A percentile compares a stretch with the other conserved stretches of the same genome.
Conservation (phyloP, 352 stramenopile genomes). For the Phytophthora agathidicida region DNA sequence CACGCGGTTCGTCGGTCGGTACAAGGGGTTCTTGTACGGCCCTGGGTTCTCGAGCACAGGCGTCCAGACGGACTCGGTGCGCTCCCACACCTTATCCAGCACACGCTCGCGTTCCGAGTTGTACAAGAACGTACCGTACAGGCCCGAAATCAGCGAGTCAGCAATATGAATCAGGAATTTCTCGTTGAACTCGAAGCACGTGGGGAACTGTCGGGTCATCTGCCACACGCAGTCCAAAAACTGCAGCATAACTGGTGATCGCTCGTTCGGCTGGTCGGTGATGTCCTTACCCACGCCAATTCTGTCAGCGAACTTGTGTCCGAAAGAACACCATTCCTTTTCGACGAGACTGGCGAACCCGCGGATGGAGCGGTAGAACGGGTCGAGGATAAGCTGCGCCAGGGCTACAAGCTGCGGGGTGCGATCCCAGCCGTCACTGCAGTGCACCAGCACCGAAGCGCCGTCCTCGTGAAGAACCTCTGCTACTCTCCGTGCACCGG, state of each 20-base stretch:
- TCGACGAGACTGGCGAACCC: slow-evolving; percentile 85
- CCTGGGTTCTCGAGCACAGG: slow-evolving; percentile 70
- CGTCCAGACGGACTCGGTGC: slow-evolving; percentile 86
- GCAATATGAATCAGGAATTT: slow-evolving; percentile 83
- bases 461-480: slow-evolving; percentile 88
- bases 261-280: slow-evolving; percentile 80
- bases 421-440: slow-evolving; percentile 89
- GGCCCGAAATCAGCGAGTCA: slow-evolving; percentile 77
- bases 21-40: slow-evolving; percentile 78
- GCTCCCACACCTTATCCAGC: slow-evolving; percentile 86
- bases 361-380: slow-evolving; percentile 85
- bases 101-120: slow-evolving; percentile 87
- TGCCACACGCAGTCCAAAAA: slow-evolving; percentile 90
- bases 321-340: slow-evolving; percentile 91
- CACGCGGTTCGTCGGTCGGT: slow-evolving; percentile 79
- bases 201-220: slow-evolving; percentile 89
- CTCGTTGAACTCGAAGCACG: slow-evolving; percentile 90
- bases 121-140: slow-evolving; percentile 87
- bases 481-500: slow-evolving; percentile 68
- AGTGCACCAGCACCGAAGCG: slow-evolving; percentile 85
- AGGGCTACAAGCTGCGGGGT: slow-evolving; percentile 84
- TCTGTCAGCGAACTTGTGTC: slow-evolving; percentile 90
- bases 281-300: slow-evolving; percentile 84
- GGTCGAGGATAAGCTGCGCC: slow-evolving; percentile 86
- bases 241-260: slow-evolving; percentile 87